Evolutionary conservation across 257 asterid genomes (phyloP).

Genomic region (Pogostemon cablin): DNA sequence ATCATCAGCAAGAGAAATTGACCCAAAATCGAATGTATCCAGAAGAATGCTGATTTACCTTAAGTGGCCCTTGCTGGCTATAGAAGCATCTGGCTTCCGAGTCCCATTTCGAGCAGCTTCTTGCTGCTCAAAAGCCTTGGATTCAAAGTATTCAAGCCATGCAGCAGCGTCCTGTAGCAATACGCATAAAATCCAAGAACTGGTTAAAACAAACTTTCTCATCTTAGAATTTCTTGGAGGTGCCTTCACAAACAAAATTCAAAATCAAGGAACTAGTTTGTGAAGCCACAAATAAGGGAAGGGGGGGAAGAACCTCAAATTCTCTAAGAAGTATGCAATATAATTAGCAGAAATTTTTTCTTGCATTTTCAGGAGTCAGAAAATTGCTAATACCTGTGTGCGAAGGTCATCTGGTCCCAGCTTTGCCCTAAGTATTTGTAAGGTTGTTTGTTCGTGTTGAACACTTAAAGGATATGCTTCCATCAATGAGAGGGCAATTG

Average conservation of each 20-base stretch:
- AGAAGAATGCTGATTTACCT: constrained; percentile 48
- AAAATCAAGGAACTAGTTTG: neutral
- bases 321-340: constrained; percentile 22
- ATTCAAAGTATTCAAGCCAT: constrained; percentile 94
- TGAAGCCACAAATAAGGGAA: constrained; percentile 9
- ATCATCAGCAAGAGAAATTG: neutral
- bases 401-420: constrained; percentile 95
- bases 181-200: constrained; percentile 12
- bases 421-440: constrained; percentile 84
- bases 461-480: constrained; percentile 95
- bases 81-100: constrained; percentile 85
- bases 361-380: constrained; percentile 25
- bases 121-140: constrained; percentile 94
- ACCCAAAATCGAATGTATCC: constrained; percentile 20
- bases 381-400: constrained; percentile 65
- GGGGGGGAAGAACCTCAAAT: neutral
- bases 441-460: constrained; percentile 93
- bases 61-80: constrained; percentile 95
- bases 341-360: constrained; percentile 28
- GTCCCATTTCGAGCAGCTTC: constrained; percentile 96
- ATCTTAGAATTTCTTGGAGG: constrained; percentile 22
- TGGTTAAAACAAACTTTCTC: constrained; percentile 21
- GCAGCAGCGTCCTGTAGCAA: constrained; percentile 91
- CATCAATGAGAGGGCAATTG: constrained; percentile 94
- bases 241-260: constrained; percentile 12